A percentile compares a stretch with the other conserved stretches of the same genome.
These are phyloP conservation scores for Penicillium fimorum DNA, from an alignment of 495 filamentous ascomycete genomes.

Conservation along the genomic window DNA sequence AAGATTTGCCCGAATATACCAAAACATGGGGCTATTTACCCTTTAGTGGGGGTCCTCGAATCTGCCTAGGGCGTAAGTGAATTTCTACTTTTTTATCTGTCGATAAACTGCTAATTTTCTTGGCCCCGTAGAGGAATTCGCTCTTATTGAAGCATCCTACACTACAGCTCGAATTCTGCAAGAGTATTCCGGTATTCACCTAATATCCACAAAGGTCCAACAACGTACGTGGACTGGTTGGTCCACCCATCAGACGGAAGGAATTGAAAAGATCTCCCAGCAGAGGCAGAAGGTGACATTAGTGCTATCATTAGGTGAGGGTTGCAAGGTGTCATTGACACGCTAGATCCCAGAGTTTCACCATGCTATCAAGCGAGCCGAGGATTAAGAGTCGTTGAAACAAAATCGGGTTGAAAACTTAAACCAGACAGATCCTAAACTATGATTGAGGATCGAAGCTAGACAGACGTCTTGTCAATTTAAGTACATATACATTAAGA, in stretches of 20 bases:
- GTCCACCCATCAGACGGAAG: slow-evolving; percentile 8
- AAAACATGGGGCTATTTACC: slow-evolving; percentile 51
- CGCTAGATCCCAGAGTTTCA: too few relatives aligned
- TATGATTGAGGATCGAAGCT: too few relatives aligned
- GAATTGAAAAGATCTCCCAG: not conserved
- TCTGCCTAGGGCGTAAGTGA: slow-evolving; percentile 51
- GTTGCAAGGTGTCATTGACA: too few relatives aligned
- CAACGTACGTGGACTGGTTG: slow-evolving; percentile 2
- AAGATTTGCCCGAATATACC: slow-evolving; percentile 27
- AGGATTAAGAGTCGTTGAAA: too few relatives aligned
- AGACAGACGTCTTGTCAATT: too few relatives aligned
- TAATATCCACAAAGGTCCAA: slow-evolving; percentile 1
- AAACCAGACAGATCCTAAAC: too few relatives aligned
- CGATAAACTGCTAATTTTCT: not conserved
- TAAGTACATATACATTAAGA: too few relatives aligned
- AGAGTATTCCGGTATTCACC: slow-evolving; percentile 31
- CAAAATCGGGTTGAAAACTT: too few relatives aligned
- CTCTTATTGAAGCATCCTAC: slow-evolving; percentile 50
- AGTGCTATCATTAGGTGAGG: slow-evolving; percentile 4
- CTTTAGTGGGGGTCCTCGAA: slow-evolving; percentile 54
- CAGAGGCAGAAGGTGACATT: slow-evolving; percentile 15
- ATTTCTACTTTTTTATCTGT: slow-evolving; percentile 17
- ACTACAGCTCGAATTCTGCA: slow-evolving; percentile 47
- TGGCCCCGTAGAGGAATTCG: slow-evolving; percentile 42
- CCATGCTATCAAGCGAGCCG: too few relatives aligned